These are phyloP conservation scores for Acorus calamus DNA, from an alignment of 106 monocot genomes.

Conservation along the genomic window DNA sequence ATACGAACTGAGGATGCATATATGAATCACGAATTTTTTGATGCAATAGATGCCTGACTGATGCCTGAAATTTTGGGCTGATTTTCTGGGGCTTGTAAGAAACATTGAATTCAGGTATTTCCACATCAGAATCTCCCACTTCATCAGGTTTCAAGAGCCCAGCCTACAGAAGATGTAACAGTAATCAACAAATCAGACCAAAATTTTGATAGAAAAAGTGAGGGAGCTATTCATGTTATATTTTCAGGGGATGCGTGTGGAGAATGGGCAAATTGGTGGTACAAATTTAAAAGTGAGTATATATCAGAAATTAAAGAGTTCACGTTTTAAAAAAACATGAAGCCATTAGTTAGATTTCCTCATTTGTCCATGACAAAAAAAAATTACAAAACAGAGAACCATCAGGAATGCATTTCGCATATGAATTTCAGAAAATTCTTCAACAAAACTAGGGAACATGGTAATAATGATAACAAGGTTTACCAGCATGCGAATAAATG, in stretches of 20 bases:
- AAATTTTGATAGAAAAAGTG: too few relatives aligned
- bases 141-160: constrained; percentile 82
- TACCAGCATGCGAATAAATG: constrained; percentile 99
- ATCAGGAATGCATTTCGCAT: constrained; percentile 1
- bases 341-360: too few relatives aligned
- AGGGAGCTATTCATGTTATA: too few relatives aligned
- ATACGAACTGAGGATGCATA: constrained; percentile 77
- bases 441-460: too few relatives aligned
- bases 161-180: constrained; percentile 39
- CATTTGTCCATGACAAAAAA: background rate
- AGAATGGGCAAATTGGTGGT: too few relatives aligned
- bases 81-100: constrained; percentile 98
- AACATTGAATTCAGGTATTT: constrained; percentile 95
- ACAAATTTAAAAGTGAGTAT: too few relatives aligned
- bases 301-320: too few relatives aligned
- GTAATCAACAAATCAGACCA: background rate
- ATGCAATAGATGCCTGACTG: constrained; percentile 73
- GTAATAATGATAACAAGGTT: too few relatives aligned
- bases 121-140: constrained; percentile 62
- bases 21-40: constrained; percentile 87
- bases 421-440: background rate
- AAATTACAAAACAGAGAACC: background rate
- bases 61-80: constrained; percentile 64
- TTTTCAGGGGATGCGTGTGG: too few relatives aligned
- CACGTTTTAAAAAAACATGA: too few relatives aligned